Base-by-base conservation (phyloP, 345 rosid genomes). In the Hevea brasiliensis region DNA sequence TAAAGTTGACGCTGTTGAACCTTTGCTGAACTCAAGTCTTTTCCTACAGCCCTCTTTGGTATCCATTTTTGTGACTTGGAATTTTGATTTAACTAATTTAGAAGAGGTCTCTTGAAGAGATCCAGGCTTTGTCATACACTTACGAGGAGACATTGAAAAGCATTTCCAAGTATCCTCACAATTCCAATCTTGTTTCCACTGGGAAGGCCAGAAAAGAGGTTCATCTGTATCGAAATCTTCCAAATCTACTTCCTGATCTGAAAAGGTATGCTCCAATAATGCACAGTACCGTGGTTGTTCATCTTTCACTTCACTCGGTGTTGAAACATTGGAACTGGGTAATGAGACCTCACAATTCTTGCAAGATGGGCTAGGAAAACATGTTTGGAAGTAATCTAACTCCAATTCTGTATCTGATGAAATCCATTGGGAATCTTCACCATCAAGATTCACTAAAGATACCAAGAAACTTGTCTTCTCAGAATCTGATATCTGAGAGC, bases 161-260 rank as follows among this genome's bases (percentile, higher is more conserved):
- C 70, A 80, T 61, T 81, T 84, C 71, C 83, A 80, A 4, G 80
- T 48, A 76, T 84, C 80, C 29, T 80, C 82, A 18, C 84, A 75
- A 45, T 78, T 83, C 88, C 88, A 88, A n/a, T 83, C 81, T 40
- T 54, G 68, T 64, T 79, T 81, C 59, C 69, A 73, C 21, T 81
- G 87, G 56, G 79, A 86, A 23, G 92, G 89, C 89, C 89, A 88
- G 67, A 88, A 86, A 20, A 86, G 82, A 9, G 88, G 88, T 50
- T 85, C 88, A 54, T 74, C 81, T 14, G 40, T 72, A 35, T 26
- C 40, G 40, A 41, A 68, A 23, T 61, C 79, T 72, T 76, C 77
- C 41, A 80, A 68, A 9, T 77, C 83, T 17, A 35, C 72, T 63
- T 55, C 71, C 78, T 10, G 57, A 32, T 74, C 78, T 7, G 50